Conservation (phyloP, 1,139 yeast genomes). For the Candida buenavistaensis region DNA sequence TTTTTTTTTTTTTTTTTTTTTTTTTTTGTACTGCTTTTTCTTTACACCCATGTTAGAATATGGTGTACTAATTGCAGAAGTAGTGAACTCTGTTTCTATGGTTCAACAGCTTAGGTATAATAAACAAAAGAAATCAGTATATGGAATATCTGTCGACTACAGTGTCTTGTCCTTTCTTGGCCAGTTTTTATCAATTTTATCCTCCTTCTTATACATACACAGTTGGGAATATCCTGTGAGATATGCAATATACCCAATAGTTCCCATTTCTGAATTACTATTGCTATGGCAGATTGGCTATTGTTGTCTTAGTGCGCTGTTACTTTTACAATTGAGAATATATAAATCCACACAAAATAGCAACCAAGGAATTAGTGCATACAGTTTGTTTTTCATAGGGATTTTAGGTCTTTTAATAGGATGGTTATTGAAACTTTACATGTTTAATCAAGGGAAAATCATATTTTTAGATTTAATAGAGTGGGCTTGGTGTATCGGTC, state of each 20-base stretch:
- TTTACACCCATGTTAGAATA: conserved; percentile 1
- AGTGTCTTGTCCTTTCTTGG: conserved; percentile 17
- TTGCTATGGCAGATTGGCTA: conserved; percentile 17
- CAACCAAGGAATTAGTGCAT: conserved; percentile 26
- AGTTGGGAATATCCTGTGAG: conserved; percentile 16
- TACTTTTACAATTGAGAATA: conserved; percentile 10
- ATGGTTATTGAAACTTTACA: conserved; percentile 9
- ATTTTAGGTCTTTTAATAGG: conserved; percentile 10
- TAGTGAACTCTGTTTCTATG: background rate
- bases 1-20: conserved; percentile 3
- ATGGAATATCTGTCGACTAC: conserved; percentile 32
- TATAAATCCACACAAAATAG: conserved; percentile 21
- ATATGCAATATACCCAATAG: conserved; percentile 14
- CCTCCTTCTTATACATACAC: conserved; percentile 18
- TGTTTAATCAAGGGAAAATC: conserved; percentile 11
- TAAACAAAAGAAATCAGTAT: conserved; percentile 22
- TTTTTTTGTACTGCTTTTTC: background rate
- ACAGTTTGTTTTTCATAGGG: conserved; percentile 13
- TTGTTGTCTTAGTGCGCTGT: conserved; percentile 9
- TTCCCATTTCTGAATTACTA: conserved; percentile 16
- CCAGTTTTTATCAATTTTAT: conserved; percentile 13
- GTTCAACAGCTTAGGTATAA: conserved; percentile 20
- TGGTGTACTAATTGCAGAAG: conserved; percentile 1
- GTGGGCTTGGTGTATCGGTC: conserved; percentile 26
- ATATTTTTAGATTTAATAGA: conserved; percentile 28